Conservation (phyloP, 2,329 filamentous ascomycete genomes). For the Hirsutella rhossiliensis region DNA sequence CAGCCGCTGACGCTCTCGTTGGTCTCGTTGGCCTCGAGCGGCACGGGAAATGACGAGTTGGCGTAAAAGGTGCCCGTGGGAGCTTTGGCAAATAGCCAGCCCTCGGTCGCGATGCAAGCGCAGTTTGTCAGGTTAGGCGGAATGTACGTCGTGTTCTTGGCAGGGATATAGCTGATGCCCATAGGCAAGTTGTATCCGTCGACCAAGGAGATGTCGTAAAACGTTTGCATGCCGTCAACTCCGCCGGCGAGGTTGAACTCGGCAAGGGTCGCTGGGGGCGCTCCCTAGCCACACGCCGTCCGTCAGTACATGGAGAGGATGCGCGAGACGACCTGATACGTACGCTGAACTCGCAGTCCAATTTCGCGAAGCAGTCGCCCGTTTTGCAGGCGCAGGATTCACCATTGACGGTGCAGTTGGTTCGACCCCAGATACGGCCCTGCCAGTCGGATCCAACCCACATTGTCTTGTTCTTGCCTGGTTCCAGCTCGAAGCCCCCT, state of each 20-base stretch:
- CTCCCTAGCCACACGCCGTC: constrained; percentile 36
- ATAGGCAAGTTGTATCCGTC: constrained; percentile 75
- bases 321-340: constrained; percentile 14
- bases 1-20: constrained; percentile 48
- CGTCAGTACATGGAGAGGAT: not conserved
- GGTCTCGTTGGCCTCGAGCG: constrained; percentile 49
- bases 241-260: constrained; percentile 69
- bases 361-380: constrained; percentile 61
- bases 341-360: constrained; percentile 60
- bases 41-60: constrained; percentile 54
- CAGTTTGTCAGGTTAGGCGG: constrained; percentile 67
- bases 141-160: constrained; percentile 51
- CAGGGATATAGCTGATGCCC: constrained; percentile 47
- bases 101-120: constrained; percentile 61
- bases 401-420: constrained; percentile 66
- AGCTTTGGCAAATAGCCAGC: constrained; percentile 43
- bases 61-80: constrained; percentile 45
- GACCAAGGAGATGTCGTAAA: constrained; percentile 76
- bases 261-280: constrained; percentile 62
- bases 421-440: constrained; percentile 71
- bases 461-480: constrained; percentile 46
- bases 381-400: constrained; percentile 59
- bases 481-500: constrained; percentile 55
- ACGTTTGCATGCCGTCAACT: constrained; percentile 48
- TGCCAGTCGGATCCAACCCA: constrained; percentile 65